Base-by-base conservation (phyloP, 164 flowering plant genomes). In the Dillenia suffruticosa region DNA sequence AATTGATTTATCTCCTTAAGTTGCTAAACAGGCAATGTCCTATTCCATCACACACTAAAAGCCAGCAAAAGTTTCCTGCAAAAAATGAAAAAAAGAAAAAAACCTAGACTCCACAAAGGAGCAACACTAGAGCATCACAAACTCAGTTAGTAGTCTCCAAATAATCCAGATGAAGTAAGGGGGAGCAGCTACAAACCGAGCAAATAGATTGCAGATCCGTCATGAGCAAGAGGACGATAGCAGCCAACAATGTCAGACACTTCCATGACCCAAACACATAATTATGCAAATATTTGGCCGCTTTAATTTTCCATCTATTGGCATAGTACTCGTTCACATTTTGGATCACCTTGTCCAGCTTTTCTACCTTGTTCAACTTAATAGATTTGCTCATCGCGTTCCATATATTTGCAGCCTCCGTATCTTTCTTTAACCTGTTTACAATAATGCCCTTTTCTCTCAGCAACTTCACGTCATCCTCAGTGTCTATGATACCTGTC, bases 301-400 rank as follows among this genome's bases (percentile, higher is more conserved):
- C 45, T 32, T 32, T 56, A 2, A 56, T 46, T 12, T 19, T 56
- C 58, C 58, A 56, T 32, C 46, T 56, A 9, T 9, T 13, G 13
- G 16, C 7, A 2, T 56, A 40, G 5, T 43, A 43, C 2, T 10
- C 3, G 46, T 56, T 56, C 12, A 32, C 47, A 32, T 12, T 17
- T 12, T 56, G 46, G 5, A 56, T 56, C n/a, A 13, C 58, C 58
- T 56, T 56, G 10, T 56, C 58, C n/a, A 32, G 17, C 9, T 12
- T 4, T 7, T 45, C 19, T 0, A 56, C 58, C 17, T 43, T 56
- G 13, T 45, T 40, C 15, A 56, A 9, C 17, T 10, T 40, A 2
- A 56, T 13, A 43, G 58, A 56, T 15, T 56, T 56, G 45, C 46
- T 56, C 58, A 56, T 56, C 7, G 47, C 46, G 13, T 56, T 56